Evolutionary conservation across 208 protist genomes (phyloP).

Genomic region (Naegleria fowleri): DNA sequence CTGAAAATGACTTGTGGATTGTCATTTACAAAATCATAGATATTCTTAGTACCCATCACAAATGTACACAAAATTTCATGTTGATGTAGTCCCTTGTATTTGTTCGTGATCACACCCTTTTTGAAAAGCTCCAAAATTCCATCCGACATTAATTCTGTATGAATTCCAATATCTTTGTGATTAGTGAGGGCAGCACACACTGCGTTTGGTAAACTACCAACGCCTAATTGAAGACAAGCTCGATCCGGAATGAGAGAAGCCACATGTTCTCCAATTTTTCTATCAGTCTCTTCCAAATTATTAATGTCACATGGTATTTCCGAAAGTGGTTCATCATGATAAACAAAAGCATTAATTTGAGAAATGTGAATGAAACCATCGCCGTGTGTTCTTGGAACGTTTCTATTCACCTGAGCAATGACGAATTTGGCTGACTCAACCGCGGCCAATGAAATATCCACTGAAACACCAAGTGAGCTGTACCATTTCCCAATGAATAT

Average conservation of each 20-base stretch:
- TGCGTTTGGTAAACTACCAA: constrained; percentile 54
- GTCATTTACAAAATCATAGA: constrained; percentile 57
- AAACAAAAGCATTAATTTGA: constrained; percentile 42
- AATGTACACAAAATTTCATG: constrained; percentile 42
- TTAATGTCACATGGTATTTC: constrained; percentile 11
- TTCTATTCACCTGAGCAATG: constrained; percentile 50
- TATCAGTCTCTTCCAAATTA: constrained; percentile 18
- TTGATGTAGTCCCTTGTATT: constrained; percentile 38
- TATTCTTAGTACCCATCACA: constrained; percentile 38
- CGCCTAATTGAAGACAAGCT: constrained; percentile 52
- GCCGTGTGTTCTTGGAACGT: constrained; percentile 50
- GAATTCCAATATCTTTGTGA: constrained; percentile 51
- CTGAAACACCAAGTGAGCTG: constrained; percentile 47
- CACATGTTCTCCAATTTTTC: constrained; percentile 45
- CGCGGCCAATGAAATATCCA: constrained; percentile 42
- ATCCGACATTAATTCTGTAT: constrained; percentile 58
- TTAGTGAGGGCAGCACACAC: constrained; percentile 34
- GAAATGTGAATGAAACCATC: constrained; percentile 46
- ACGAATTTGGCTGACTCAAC: constrained; percentile 45
- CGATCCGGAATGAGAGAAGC: constrained; percentile 48
- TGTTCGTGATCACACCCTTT: constrained; percentile 43
- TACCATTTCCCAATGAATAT: no score
- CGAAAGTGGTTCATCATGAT: neutral
- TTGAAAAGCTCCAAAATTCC: constrained; percentile 43
- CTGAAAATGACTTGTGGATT: constrained; percentile 46